Conservation (phyloP, 805 yeast species). For the Wickerhamiella azyma region DNA sequence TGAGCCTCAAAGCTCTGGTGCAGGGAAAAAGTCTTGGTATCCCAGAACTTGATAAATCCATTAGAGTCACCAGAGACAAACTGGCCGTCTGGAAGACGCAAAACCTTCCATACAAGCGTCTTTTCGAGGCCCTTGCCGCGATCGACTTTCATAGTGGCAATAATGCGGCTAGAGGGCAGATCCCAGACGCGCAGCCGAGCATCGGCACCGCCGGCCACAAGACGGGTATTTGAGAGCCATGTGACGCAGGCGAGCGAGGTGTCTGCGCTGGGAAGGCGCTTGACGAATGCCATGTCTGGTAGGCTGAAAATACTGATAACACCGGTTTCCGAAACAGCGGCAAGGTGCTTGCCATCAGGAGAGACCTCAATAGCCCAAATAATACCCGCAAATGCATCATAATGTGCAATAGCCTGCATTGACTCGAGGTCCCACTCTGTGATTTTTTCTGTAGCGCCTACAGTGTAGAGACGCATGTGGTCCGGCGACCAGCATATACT, state of each 20-base stretch:
- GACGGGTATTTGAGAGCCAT: conserved; percentile 52
- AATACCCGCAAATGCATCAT: conserved; percentile 85
- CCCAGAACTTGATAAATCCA: conserved; percentile 91
- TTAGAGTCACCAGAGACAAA: conserved; percentile 95
- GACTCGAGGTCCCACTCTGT: conserved; percentile 85
- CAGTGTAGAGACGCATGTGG: conserved; percentile 64
- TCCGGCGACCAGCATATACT: conserved; percentile 69
- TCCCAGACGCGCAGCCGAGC: conserved; percentile 83
- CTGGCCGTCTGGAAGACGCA: conserved; percentile 50
- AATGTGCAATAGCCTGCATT: conserved; percentile 57
- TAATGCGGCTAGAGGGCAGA: conserved; percentile 44
- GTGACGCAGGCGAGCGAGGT: conserved; percentile 65
- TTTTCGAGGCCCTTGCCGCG: conserved; percentile 63
- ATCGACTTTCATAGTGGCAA: conserved; percentile 83
- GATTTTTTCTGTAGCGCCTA: conserved; percentile 82
- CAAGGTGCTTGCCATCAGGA: conserved; percentile 45
- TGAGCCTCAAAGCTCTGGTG: conserved; percentile 72
- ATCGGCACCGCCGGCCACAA: conserved; percentile 93
- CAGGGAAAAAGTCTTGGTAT: conserved; percentile 57
- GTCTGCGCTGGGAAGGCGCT: conserved; percentile 48
- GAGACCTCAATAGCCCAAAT: conserved; percentile 78
- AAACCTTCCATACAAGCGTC: conserved; percentile 81
- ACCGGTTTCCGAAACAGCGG: conserved; percentile 95
- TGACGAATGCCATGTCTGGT: conserved; percentile 60
- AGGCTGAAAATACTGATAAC: conserved; percentile 51